phyloP scores from a whole-genome alignment of 371 early-diverging fungal species.

The Apophysomyces sp. region DNA sequence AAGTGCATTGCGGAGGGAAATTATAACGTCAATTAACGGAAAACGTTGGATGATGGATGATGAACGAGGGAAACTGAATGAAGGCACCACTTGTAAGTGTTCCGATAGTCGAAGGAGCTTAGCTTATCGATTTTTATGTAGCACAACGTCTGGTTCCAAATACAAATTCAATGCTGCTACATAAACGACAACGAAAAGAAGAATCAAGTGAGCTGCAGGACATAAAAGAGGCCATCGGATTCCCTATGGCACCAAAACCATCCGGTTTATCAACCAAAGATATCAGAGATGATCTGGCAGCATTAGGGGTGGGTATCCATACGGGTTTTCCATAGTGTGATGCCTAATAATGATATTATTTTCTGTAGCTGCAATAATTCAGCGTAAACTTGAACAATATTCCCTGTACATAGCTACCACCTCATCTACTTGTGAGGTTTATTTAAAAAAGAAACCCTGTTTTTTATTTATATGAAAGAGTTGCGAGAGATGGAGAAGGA shows the following conservation, averaged over 20 bases:
- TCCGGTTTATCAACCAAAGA: conserved; percentile 35
- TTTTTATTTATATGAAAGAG: too few species aligned
- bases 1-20: conserved; percentile 27
- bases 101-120: not conserved
- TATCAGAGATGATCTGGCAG: conserved; percentile 46
- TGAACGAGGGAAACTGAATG: conserved; percentile 27
- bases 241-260: conserved; percentile 46
- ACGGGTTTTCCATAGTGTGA: conserved; percentile 9
- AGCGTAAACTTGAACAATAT: too few species aligned
- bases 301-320: conserved; percentile 21
- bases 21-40: conserved; percentile 21
- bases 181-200: conserved; percentile 34
- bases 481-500: too few species aligned
- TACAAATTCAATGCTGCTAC: conserved; percentile 27
- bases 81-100: conserved; percentile 8
- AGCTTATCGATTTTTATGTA: not conserved
- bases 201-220: conserved; percentile 48
- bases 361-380: too few species aligned
- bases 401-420: too few species aligned
- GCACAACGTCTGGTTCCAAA: conserved; percentile 23
- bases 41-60: conserved; percentile 30
- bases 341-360: not conserved
- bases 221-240: conserved; percentile 43
- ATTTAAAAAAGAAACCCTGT: too few species aligned
- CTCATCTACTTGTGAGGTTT: too few species aligned